Percentiles rank a stretch among this genome's conserved stretches.
These are phyloP conservation scores for Gillenia trifoliata DNA, from an alignment of 306 rosid genomes.

Conservation along the genomic window DNA sequence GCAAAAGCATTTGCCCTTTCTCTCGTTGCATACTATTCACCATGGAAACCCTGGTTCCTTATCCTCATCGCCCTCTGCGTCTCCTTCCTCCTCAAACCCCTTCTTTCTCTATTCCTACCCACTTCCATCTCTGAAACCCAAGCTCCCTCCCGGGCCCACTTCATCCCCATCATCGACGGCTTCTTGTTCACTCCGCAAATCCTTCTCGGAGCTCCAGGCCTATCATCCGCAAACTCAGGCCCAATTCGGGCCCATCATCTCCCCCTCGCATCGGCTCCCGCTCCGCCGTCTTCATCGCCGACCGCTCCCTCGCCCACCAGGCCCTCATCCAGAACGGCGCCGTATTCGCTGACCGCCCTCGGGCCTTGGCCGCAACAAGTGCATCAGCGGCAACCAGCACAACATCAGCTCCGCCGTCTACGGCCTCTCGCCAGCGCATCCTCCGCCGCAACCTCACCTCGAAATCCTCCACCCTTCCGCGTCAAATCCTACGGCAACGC, in stretches of 20 bases:
- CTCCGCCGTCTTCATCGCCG: constrained; percentile 12
- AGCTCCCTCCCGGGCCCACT: constrained; percentile 25
- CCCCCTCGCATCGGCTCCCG: constrained; percentile 17
- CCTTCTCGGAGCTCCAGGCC: constrained; percentile 11
- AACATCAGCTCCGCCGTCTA: constrained; percentile 18
- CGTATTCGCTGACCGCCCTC: constrained; percentile 27
- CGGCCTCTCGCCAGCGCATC: constrained; percentile 32
- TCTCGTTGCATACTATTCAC: neutral
- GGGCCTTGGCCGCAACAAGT: neutral
- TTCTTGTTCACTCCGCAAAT: constrained; percentile 5
- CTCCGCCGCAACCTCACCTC: constrained; percentile 33
- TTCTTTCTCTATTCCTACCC: neutral
- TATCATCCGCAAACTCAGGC: constrained; percentile 17
- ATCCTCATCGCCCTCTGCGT: neutral
- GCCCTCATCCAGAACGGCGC: constrained; percentile 27
- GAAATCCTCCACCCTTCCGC: constrained; percentile 31
- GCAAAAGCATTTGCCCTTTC: neutral
- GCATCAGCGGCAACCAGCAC: constrained; percentile 15
- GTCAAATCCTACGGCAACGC: constrained; percentile 7
- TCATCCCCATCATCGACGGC: constrained; percentile 8
- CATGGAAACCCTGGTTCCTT: constrained; percentile 20
- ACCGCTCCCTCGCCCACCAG: constrained; percentile 23
- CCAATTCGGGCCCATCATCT: constrained; percentile 22
- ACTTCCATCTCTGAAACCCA: neutral
- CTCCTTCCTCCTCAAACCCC: constrained; percentile 7